Percentiles rank a stretch among this genome's conserved stretches.
Evolutionary conservation across 2,329 filamentous ascomycete species (phyloP).

Genomic region (Aspergillus tamarii): DNA sequence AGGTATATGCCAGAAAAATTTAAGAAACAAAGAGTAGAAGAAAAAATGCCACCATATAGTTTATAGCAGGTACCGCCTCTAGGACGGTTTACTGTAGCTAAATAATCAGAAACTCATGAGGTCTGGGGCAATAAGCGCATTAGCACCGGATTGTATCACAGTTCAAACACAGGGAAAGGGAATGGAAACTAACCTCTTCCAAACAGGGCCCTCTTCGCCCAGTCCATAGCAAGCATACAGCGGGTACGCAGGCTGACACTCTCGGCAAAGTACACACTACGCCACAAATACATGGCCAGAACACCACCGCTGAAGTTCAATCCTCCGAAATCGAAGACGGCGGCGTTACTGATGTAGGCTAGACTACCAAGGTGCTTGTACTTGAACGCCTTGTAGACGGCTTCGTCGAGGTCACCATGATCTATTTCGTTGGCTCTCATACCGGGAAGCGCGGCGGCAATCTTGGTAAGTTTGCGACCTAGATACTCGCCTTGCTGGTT

Average conservation of each 20-base stretch:
- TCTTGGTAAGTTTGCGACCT: constrained; percentile 89
- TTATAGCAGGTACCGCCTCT: background rate
- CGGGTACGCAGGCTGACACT: constrained; percentile 91
- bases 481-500: constrained; percentile 96
- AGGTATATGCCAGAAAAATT: background rate
- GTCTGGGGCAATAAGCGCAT: constrained; percentile 38
- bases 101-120: constrained; percentile 55
- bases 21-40: background rate
- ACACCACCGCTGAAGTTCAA: constrained; percentile 80
- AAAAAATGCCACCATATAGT: background rate
- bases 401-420: constrained; percentile 88
- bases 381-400: constrained; percentile 91
- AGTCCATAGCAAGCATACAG: constrained; percentile 92
- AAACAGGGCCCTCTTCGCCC: constrained; percentile 95
- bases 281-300: constrained; percentile 93
- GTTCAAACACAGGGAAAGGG: background rate
- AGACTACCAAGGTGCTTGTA: constrained; percentile 90
- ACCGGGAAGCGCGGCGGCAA: constrained; percentile 76
- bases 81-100: background rate
- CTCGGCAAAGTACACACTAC: constrained; percentile 95
- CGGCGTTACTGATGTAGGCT: constrained; percentile 95
- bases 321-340: constrained; percentile 87
- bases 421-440: constrained; percentile 77
- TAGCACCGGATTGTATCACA: background rate
- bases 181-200: constrained; percentile 74